Conservation (phyloP, 768 basidiomycete genomes). For the Mycena pura region DNA sequence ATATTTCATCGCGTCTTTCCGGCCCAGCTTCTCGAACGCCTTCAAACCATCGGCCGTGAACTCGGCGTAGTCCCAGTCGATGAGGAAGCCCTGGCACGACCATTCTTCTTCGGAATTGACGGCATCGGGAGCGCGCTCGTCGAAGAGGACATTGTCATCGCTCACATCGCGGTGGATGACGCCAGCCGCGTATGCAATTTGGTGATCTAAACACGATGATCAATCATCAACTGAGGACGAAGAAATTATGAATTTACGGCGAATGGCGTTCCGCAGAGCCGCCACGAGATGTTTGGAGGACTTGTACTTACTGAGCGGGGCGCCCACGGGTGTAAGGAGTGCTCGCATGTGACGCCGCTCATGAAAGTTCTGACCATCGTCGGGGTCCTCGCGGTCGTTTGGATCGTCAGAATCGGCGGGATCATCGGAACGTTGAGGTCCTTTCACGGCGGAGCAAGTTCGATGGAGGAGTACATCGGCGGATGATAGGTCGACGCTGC, state of each 20-base stretch:
- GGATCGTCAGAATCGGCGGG: background rate
- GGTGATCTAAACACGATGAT: background rate
- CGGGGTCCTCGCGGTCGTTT: background rate
- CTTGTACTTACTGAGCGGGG: background rate
- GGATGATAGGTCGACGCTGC: background rate
- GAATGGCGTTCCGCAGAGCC: background rate
- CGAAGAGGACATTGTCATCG: conserved; percentile 8
- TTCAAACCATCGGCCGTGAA: background rate
- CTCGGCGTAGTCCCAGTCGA: conserved; percentile 18
- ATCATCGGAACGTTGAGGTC: background rate
- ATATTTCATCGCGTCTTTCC: background rate
- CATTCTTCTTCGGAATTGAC: background rate
- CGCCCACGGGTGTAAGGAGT: conserved; percentile 7
- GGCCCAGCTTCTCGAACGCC: background rate
- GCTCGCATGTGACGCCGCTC: conserved; percentile 5
- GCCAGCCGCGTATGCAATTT: conserved; percentile 3
- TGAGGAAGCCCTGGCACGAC: background rate
- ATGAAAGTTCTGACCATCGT: background rate
- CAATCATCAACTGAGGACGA: background rate
- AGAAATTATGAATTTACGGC: background rate
- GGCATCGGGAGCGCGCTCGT: background rate
- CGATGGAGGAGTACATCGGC: background rate
- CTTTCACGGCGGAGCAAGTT: background rate
- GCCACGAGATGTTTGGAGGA: background rate
- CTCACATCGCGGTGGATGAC: conserved; percentile 12